Conservation (phyloP, 805 yeast genomes). For the Saccharomyces jurei region DNA sequence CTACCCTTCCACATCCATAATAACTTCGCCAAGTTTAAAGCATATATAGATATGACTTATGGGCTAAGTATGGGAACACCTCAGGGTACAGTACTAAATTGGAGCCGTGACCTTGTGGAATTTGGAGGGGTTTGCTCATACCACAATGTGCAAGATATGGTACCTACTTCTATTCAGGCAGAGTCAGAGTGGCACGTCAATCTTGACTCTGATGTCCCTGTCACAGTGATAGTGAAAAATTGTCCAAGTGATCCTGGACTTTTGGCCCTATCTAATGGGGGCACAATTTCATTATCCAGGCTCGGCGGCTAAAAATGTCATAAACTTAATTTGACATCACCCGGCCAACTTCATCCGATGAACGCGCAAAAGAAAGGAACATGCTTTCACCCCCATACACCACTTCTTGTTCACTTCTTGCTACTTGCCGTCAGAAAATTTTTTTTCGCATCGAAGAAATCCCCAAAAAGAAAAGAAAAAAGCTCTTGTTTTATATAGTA, state of each 20-base stretch:
- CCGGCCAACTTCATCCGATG: neutral
- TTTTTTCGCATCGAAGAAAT: neutral
- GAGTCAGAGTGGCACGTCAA: neutral
- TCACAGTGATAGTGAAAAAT: neutral
- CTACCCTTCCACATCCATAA: conserved; percentile 15
- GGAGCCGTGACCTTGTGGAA: conserved; percentile 22
- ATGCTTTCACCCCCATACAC: neutral
- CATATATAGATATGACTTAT: conserved; percentile 8
- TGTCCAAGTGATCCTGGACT: conserved; percentile 14
- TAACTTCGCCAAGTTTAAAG: conserved; percentile 22
- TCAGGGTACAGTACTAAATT: conserved; percentile 15
- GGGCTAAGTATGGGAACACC: conserved; percentile 23
- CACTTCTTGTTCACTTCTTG: neutral
- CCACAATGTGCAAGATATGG: neutral
- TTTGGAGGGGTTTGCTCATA: conserved; percentile 20
- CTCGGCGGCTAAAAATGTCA: neutral
- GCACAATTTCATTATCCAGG: neutral
- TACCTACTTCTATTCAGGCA: neutral
- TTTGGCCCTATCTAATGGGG: neutral
- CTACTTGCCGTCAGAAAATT: neutral
- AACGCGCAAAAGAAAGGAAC: neutral
- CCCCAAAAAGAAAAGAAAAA: neutral
- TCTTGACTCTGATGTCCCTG: neutral
- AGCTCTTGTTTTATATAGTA: neutral
- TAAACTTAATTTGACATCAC: neutral